Conservation (phyloP, 225 moss, liverwort and hornwort species). For the Sphagnum tenellum region DNA sequence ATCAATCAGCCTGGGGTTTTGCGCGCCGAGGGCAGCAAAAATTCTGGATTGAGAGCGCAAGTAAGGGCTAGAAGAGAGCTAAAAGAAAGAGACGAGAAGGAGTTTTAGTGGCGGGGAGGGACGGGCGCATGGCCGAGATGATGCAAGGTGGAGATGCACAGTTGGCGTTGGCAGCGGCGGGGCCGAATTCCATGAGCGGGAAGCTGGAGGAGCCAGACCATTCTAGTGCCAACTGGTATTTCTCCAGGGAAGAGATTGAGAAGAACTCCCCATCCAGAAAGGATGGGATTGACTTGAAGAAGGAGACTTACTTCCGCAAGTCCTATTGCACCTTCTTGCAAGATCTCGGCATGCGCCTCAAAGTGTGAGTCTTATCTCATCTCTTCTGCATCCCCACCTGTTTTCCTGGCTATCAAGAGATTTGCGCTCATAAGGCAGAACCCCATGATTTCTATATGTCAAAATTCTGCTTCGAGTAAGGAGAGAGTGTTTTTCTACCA, state of each 20-base stretch:
- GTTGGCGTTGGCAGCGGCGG: constrained; percentile 30
- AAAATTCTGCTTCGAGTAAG: too few relatives aligned
- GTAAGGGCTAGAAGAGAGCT: constrained; percentile 5
- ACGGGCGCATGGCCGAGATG: background rate
- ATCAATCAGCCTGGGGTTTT: too few relatives aligned
- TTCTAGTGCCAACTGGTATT: constrained; percentile 9
- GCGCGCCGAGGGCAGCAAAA: too few relatives aligned
- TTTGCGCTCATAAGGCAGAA: too few relatives aligned
- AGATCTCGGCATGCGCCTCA: constrained; percentile 8
- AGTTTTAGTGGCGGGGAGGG: background rate
- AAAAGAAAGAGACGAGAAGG: background rate
- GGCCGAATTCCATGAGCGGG: background rate
- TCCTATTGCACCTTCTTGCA: constrained; percentile 9
- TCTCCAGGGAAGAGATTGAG: constrained; percentile 7
- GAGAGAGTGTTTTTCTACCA: too few relatives aligned
- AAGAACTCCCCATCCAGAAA: constrained; percentile 6
- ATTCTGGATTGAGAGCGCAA: background rate
- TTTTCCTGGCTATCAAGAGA: too few relatives aligned
- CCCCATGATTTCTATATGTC: too few relatives aligned
- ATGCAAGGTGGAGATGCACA: constrained; percentile 17
- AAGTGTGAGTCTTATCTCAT: constrained; percentile 3
- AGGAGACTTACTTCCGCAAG: constrained; percentile 9
- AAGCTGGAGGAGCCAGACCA: constrained; percentile 10
- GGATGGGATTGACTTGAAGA: constrained; percentile 9
- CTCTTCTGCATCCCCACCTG: too few relatives aligned